Base-by-base conservation (phyloP, 2,329 filamentous ascomycete species). In the Podosphaera fusca region DNA sequence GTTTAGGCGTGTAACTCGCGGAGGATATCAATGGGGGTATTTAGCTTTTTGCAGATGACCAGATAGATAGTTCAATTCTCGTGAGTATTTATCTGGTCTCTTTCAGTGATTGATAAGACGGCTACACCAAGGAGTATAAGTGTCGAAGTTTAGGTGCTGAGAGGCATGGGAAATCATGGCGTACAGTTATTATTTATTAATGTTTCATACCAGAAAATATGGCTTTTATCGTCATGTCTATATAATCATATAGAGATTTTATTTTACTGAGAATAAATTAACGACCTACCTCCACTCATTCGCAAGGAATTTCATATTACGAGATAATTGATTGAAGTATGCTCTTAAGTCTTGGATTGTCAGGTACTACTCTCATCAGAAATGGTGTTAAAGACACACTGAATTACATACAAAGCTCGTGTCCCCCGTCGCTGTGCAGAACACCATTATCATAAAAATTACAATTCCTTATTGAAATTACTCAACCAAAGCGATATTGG, bases 1-100 rank as follows among this genome's bases (percentile, higher is more conserved):
- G 65, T 67, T 67, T 62, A 55, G 66, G 65, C 65, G 65, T 58
- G 65, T 62, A 57, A 59, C 56, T 57, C 60, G 61, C 49, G 62
- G 60, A 61, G 60, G 59, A 60, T 57, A 60, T 58, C 56, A 60
- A 29, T 54, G 56, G 56, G 57, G 56, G 60, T 57, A 57, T 59
- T 62, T 58, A 56, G 58, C 57, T 60, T 62, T 63, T 60, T 59
- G 57, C 59, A 59, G 57, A 61, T 57, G 30, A 61, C 57, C 63
- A 66, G 62, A 66, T 64, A 65, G 61, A 64, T 57, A 56, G 61
- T 62, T 56, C 38, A 34, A 57, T 49, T 57, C 40, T 56, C 50
- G 50, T 33, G 36, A 36, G 33, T 36, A 36, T 53, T 2, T 36
- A 3, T 21, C 31, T 33, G 33, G 5, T 12, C 38, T 12, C 10